Percentiles rank a stretch among this genome's conserved stretches.
These are phyloP conservation scores for Aspergillus haitiensis DNA, from an alignment of 495 filamentous ascomycete genomes.

Conservation along the genomic window DNA sequence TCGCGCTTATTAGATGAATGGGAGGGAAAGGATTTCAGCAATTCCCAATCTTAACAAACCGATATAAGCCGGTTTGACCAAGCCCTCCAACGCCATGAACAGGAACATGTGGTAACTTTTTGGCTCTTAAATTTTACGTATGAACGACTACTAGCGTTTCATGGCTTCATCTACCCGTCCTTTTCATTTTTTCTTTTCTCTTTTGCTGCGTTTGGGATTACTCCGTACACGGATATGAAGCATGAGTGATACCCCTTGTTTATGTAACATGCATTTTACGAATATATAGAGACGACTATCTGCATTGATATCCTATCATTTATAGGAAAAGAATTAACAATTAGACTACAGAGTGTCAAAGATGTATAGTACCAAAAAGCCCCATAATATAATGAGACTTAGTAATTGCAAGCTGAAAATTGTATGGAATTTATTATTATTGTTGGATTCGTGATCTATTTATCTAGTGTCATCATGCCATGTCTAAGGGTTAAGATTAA, in stretches of 20 bases:
- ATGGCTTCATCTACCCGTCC: not conserved
- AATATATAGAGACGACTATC: constrained; percentile 2
- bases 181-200: not conserved
- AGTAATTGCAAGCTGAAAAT: too few relatives aligned
- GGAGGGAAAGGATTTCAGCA: constrained; percentile 33
- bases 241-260: constrained; percentile 24
- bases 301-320: not conserved
- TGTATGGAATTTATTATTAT: too few relatives aligned
- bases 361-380: too few relatives aligned
- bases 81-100: not conserved
- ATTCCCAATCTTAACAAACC: not conserved
- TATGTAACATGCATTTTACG: not conserved
- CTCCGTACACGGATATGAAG: constrained; percentile 22
- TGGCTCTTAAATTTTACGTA: not conserved
- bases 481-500: not conserved
- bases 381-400: too few relatives aligned
- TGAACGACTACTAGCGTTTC: not conserved
- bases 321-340: too few relatives aligned
- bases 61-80: too few relatives aligned
- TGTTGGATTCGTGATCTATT: not conserved
- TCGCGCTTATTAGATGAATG: constrained; percentile 49
- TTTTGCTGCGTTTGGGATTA: constrained; percentile 11
- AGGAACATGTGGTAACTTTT: constrained; percentile 1
- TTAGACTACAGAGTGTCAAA: too few relatives aligned
- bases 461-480: not conserved